Percentiles rank a stretch among this genome's conserved stretches.
Evolutionary conservation across 1,284 basidiomycete species (phyloP).

Genomic region (Neonothopanus nambi): DNA sequence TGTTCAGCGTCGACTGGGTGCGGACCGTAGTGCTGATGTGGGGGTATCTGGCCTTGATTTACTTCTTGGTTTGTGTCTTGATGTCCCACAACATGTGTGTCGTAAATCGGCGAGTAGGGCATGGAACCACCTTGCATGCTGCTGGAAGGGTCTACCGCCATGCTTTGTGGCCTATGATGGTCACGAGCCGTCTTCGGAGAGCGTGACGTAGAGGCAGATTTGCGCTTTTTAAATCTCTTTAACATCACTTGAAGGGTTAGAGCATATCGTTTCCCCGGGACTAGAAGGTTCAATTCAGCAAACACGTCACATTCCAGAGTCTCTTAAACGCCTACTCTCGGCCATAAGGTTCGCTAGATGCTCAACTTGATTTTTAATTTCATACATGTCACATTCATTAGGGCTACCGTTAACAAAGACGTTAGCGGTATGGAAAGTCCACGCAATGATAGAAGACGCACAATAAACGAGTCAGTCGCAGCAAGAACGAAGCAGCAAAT

Average conservation of each 20-base stretch:
- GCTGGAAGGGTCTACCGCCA: constrained; percentile 34
- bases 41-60: constrained; percentile 25
- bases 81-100: constrained; percentile 33
- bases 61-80: constrained; percentile 30
- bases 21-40: constrained; percentile 27
- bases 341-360: constrained; percentile 73
- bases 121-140: constrained; percentile 17
- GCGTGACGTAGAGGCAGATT: constrained; percentile 50
- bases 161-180: constrained; percentile 39
- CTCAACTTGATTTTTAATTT: constrained; percentile 79
- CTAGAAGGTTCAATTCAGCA: constrained; percentile 40
- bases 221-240: constrained; percentile 74
- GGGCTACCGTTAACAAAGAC: constrained; percentile 50
- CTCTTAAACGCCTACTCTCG: constrained; percentile 57
- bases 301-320: constrained; percentile 10
- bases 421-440: constrained; percentile 7
- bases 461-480: constrained; percentile 86
- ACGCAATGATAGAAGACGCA: constrained; percentile 38
- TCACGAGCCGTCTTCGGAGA: constrained; percentile 60
- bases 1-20: constrained; percentile 60
- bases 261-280: constrained; percentile 88
- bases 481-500: constrained; percentile 86
- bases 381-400: constrained; percentile 75
- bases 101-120: constrained; percentile 49
- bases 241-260: constrained; percentile 86